These are phyloP conservation scores for Ichthyophthirius multifiliis DNA, from an alignment of 169 alveolate species.

Conservation along the genomic window DNA sequence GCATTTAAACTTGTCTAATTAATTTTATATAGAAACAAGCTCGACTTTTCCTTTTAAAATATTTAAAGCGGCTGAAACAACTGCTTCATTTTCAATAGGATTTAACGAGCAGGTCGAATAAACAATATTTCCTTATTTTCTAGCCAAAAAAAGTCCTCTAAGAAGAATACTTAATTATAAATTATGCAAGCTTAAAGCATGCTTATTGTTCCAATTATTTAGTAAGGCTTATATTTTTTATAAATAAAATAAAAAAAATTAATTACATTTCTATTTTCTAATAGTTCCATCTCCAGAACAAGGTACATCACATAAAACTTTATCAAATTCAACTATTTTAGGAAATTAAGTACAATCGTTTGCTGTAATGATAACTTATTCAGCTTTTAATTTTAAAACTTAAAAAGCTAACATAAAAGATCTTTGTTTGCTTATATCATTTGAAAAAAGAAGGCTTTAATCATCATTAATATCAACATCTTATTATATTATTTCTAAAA, in stretches of 20 bases:
- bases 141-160: slow-evolving; percentile 86
- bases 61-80: slow-evolving; percentile 76
- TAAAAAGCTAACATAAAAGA: slow-evolving; percentile 93
- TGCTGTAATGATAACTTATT: slow-evolving; percentile 50
- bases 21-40: too few relatives aligned
- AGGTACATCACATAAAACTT: slow-evolving; percentile 94
- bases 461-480: slow-evolving; percentile 74
- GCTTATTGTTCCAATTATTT: slow-evolving; percentile 91
- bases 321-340: slow-evolving; percentile 77
- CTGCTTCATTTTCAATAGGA: slow-evolving; percentile 97
- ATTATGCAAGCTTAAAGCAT: slow-evolving; percentile 90
- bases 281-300: slow-evolving; percentile 98
- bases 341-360: slow-evolving; percentile 61
- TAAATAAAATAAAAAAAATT: too few relatives aligned
- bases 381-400: slow-evolving; percentile 82
- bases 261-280: slow-evolving; percentile 92
- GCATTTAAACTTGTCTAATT: too few relatives aligned
- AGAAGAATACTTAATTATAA: slow-evolving; percentile 87
- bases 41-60: too few relatives aligned
- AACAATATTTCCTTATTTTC: slow-evolving; percentile 89
- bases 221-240: not conserved
- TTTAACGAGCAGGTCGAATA: slow-evolving; percentile 96
- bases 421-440: slow-evolving; percentile 92
- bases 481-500: slow-evolving; percentile 65
- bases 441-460: slow-evolving; percentile 81